phyloP scores from a whole-genome alignment of 1,284 basidiomycete genomes.

The Moesziomyces globuligerus region DNA sequence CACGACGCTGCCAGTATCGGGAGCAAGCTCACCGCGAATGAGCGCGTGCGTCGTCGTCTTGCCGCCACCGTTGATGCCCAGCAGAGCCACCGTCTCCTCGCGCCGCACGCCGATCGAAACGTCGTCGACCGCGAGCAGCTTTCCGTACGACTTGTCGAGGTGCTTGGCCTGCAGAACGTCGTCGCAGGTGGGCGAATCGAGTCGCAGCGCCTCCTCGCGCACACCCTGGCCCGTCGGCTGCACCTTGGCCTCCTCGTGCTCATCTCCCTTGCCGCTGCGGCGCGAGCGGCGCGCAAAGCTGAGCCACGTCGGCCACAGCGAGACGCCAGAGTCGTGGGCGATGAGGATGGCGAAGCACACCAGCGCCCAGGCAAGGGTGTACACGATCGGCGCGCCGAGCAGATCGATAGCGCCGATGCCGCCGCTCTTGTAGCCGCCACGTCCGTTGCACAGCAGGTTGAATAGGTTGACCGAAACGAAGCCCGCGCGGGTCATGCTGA shows the following conservation, averaged over 20 bases:
- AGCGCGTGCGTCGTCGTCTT: slow-evolving; percentile 74
- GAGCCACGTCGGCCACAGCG: slow-evolving; percentile 13
- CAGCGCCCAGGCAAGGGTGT: slow-evolving; percentile 72
- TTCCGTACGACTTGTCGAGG: slow-evolving; percentile 75
- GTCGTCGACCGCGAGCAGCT: slow-evolving; percentile 76
- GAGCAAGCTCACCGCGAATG: slow-evolving; percentile 33
- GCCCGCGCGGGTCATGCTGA: slow-evolving; percentile 76
- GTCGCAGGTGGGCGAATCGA: slow-evolving; percentile 68
- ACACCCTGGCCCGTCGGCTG: slow-evolving; percentile 70
- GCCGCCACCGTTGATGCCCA: slow-evolving; percentile 81
- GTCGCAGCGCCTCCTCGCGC: slow-evolving; percentile 72
- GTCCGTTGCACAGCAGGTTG: slow-evolving; percentile 77
- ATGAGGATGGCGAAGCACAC: slow-evolving; percentile 74
- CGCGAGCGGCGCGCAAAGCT: slow-evolving; percentile 4
- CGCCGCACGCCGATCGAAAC: slow-evolving; percentile 76
- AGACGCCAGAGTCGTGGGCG: slow-evolving; percentile 73
- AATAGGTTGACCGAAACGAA: slow-evolving; percentile 81
- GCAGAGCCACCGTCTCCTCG: slow-evolving; percentile 77
- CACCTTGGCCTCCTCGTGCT: slow-evolving; percentile 20
- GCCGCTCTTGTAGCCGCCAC: slow-evolving; percentile 70
- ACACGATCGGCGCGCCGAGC: slow-evolving; percentile 80
- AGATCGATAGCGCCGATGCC: slow-evolving; percentile 70
- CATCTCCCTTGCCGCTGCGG: not conserved
- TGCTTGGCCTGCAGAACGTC: slow-evolving; percentile 76
- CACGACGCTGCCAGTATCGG: slow-evolving; percentile 30